Evolutionary conservation across 345 rosid genomes (phyloP).

Genomic region (Diplotaxis tenuifolia): DNA sequence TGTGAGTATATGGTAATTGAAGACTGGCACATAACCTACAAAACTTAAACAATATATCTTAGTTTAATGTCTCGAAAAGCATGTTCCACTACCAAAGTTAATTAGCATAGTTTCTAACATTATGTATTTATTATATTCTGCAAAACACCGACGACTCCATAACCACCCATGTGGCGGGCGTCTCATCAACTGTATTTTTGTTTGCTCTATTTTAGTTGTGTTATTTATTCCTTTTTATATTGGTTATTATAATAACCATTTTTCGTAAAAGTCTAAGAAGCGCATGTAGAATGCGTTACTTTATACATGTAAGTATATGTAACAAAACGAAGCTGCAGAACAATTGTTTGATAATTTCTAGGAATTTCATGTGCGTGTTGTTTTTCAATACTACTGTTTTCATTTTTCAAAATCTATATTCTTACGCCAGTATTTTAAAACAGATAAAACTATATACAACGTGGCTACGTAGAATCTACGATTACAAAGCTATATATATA

Average conservation of each 20-base stretch:
- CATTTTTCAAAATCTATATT: slow-evolving; percentile 5
- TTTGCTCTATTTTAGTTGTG: neutral
- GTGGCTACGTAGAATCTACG: slow-evolving; percentile 15
- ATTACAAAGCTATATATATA: neutral
- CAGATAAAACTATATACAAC: neutral
- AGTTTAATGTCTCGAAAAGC: slow-evolving; percentile 23
- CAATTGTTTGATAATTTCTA: slow-evolving; percentile 18
- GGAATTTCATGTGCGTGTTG: slow-evolving; percentile 22
- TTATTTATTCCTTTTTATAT: neutral
- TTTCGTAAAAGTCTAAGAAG: slow-evolving; percentile 9
- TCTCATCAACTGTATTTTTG: slow-evolving; percentile 17
- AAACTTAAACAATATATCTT: neutral
- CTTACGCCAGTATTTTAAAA: neutral
- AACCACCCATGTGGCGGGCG: slow-evolving; percentile 29
- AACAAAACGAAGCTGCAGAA: neutral
- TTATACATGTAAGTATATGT: neutral
- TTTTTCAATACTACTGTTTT: neutral
- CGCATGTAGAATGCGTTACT: slow-evolving; percentile 17
- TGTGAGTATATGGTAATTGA: no score
- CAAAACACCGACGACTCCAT: slow-evolving; percentile 22
- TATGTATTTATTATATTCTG: neutral
- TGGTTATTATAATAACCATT: neutral
- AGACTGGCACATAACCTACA: no score
- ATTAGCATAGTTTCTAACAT: slow-evolving; percentile 7
- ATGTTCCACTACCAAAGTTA: slow-evolving; percentile 22